Conservation (phyloP, 2,329 filamentous ascomycete genomes). For the Verticillium longisporum region DNA sequence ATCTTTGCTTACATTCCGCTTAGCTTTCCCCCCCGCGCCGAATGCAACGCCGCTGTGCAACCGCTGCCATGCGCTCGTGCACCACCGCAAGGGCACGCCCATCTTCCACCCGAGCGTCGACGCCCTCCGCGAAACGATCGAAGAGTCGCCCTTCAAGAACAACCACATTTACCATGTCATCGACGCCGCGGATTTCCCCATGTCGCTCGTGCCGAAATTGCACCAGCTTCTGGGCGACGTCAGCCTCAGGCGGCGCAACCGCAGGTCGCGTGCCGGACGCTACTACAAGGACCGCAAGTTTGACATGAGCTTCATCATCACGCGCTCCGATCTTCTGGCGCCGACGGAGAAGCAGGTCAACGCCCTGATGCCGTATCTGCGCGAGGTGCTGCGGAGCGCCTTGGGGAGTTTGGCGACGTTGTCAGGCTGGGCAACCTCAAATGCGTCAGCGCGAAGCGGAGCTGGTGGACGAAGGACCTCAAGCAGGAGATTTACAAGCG, state of each 20-base stretch:
- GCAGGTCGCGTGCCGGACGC: constrained; percentile 61
- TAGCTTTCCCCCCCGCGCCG: constrained; percentile 1
- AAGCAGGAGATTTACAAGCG: constrained; percentile 80
- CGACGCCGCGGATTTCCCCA: constrained; percentile 93
- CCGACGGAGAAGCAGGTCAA: constrained; percentile 81
- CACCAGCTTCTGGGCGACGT: constrained; percentile 63
- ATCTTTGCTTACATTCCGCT: background rate
- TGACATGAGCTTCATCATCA: constrained; percentile 86
- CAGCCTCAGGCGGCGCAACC: constrained; percentile 71
- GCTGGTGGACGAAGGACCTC: constrained; percentile 85
- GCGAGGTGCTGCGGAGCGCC: constrained; percentile 67
- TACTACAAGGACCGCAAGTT: constrained; percentile 63
- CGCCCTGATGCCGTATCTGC: constrained; percentile 76
- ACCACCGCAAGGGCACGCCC: constrained; percentile 65
- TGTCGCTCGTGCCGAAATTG: constrained; percentile 80
- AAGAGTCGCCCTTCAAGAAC: constrained; percentile 79
- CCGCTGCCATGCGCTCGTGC: constrained; percentile 74
- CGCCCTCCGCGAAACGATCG: constrained; percentile 74
- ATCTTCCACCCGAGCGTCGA: constrained; percentile 78
- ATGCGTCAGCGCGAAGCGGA: constrained; percentile 77
- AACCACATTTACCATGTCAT: constrained; percentile 96
- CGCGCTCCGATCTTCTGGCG: constrained; percentile 77
- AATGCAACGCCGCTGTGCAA: constrained; percentile 61
- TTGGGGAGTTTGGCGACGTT: constrained; percentile 58
- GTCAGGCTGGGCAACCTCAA: constrained; percentile 82